These are phyloP conservation scores for Brassica rapa DNA, from an alignment of 345 rosid genomes.

Conservation along the genomic window DNA sequence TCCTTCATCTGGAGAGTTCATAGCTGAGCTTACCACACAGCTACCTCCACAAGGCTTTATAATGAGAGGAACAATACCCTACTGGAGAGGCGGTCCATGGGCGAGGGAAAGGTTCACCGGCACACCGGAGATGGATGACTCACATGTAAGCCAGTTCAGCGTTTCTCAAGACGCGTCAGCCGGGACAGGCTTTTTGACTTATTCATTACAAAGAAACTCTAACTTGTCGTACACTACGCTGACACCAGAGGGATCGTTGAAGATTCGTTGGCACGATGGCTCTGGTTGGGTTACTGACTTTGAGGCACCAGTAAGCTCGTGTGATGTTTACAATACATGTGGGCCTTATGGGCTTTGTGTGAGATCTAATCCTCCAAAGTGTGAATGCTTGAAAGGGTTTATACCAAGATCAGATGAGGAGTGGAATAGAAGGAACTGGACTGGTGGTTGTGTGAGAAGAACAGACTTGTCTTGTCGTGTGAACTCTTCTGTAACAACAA, in stretches of 20 bases:
- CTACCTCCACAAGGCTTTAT: conserved; percentile 37
- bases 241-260: conserved; percentile 36
- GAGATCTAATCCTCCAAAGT: conserved; percentile 30
- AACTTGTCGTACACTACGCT: conserved; percentile 29
- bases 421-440: conserved; percentile 39
- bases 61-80: conserved; percentile 33
- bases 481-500: conserved; percentile 25
- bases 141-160: conserved; percentile 29
- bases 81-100: conserved; percentile 43
- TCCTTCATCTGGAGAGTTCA: conserved; percentile 39
- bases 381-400: conserved; percentile 45
- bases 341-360: conserved; percentile 37
- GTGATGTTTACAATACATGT: conserved; percentile 36
- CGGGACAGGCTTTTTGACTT: conserved; percentile 31
- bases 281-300: conserved; percentile 36
- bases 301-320: conserved; percentile 27
- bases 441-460: conserved; percentile 35
- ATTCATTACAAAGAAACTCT: conserved; percentile 28
- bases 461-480: conserved; percentile 29
- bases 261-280: conserved; percentile 33
- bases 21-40: conserved; percentile 38
- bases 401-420: conserved; percentile 40
- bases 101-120: conserved; percentile 36
- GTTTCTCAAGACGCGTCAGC: conserved; percentile 35
- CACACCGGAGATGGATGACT: conserved; percentile 36